Conservation (phyloP, 306 rosid species). For the Glycyrrhiza uralensis region DNA sequence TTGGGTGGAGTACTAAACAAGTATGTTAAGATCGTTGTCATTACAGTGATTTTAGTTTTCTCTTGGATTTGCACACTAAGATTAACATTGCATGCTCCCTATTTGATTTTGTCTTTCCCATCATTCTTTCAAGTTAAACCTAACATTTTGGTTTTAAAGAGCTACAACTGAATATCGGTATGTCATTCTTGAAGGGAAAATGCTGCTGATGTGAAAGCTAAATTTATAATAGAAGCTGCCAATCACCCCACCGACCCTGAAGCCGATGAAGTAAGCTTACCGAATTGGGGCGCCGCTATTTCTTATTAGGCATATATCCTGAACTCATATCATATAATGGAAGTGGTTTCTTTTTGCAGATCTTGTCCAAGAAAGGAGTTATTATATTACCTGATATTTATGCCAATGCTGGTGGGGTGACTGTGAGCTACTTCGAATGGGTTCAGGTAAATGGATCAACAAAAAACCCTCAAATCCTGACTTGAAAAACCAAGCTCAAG, state of each 20-base stretch:
- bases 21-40: conserved; percentile 31
- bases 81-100: not conserved
- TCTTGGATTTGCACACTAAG: not conserved
- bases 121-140: not conserved
- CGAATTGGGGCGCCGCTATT: not conserved
- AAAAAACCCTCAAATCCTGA: not conserved
- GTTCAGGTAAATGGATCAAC: conserved; percentile 56
- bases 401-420: conserved; percentile 77
- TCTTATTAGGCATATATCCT: not conserved
- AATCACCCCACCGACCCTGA: conserved; percentile 71
- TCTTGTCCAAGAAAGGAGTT: conserved; percentile 57
- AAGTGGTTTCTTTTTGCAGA: conserved; percentile 28
- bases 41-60: not conserved
- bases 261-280: conserved; percentile 50
- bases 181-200: conserved; percentile 40
- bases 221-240: conserved; percentile 61
- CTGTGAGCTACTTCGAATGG: conserved; percentile 82
- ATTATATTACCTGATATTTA: conserved; percentile 65
- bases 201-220: conserved; percentile 58
- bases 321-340: not conserved
- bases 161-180: not conserved
- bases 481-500: not conserved
- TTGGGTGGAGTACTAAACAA: conserved; percentile 64
- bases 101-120: not conserved
- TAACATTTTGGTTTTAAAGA: conserved; percentile 6